Percentiles rank a stretch among this genome's conserved stretches.
Conservation (phyloP, 208 protist species). For the Wallacemonas sp. region DNA sequence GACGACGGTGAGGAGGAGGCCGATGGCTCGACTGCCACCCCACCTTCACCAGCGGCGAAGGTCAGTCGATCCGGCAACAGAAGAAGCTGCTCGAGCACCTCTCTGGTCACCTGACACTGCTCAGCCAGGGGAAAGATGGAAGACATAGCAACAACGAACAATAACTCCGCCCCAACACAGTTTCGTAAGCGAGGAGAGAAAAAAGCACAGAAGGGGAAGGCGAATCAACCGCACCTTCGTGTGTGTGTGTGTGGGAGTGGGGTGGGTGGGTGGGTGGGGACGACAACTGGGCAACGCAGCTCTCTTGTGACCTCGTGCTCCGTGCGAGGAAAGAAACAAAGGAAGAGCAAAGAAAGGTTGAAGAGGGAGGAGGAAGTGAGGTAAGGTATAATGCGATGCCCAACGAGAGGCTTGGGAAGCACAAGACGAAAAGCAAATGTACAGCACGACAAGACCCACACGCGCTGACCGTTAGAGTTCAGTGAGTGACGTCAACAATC, state of each 20-base stretch:
- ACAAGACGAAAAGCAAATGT: too few relatives aligned
- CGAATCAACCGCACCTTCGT: neutral
- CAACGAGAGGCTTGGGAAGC: too few relatives aligned
- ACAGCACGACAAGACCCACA: too few relatives aligned
- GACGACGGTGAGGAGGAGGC: slow-evolving; percentile 9
- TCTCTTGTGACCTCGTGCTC: too few relatives aligned
- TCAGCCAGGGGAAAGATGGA: slow-evolving; percentile 41
- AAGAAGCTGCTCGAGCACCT: slow-evolving; percentile 61
- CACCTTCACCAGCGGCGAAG: neutral
- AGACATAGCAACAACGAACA: slow-evolving; percentile 30
- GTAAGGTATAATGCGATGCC: too few relatives aligned
- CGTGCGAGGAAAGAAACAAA: too few relatives aligned
- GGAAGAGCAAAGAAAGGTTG: too few relatives aligned
- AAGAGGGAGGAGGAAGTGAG: too few relatives aligned
- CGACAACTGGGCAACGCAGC: neutral
- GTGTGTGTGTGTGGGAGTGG: too few relatives aligned
- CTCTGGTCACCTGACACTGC: slow-evolving; percentile 54
- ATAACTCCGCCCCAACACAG: neutral
- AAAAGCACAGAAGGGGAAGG: neutral
- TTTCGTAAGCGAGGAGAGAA: neutral
- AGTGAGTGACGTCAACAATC: neutral
- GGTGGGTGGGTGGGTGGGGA: neutral
- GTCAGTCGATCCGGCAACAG: slow-evolving; percentile 30
- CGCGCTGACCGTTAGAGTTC: too few relatives aligned
- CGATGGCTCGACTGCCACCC: neutral